Base-by-base conservation (phyloP, 1,284 basidiomycete species). In the Fomitopsis betulina region DNA sequence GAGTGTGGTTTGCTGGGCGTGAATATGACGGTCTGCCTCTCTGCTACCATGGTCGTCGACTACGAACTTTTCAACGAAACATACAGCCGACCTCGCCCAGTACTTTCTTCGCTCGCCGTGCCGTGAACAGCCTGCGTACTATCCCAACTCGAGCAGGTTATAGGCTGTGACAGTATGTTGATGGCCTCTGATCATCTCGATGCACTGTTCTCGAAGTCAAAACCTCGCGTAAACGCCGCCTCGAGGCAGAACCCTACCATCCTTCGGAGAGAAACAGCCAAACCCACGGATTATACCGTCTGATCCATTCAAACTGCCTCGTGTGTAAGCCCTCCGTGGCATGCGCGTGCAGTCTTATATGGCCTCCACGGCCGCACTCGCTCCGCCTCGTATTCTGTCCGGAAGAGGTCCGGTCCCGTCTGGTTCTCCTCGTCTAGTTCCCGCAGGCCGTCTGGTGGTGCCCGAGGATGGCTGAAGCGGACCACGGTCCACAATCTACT, bases 201-300 rank as follows among this genome's bases (percentile, higher is more conserved):
- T 54, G 30, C 45, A 50, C 25, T 33, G 45, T 58, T 54, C 57
- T 58, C 53, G 52, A 58, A 39, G 55, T 32, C 58, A 49, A 30
- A 35, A 38, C 56, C 19, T 19, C 58, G 58, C 27, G 53, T 59
- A 58, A 62, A 60, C 58, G 63, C 64, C 32, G 66, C 64, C 66
- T 66, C 66, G 64, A 65, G 66, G 66, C 62, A 33, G 54, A 50
- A 21, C 35, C 38, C 52, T 55, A 45, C 38, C 52, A 58, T 59
- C 50, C 58, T 60, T 58, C 60, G 63, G 66, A 59, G 53, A 53
- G 37, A 40, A 21, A 51, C 52, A 47, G 25, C 45, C 30, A 53
- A 32, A 54, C 52, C 23, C 39, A 49, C 51, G 51, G 52, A 37
- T 23, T 45, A 35, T 40, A 43, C 50, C 49, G 54, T 40, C 55